phyloP scores from a whole-genome alignment of 768 basidiomycete species.

The Xanthoconium purpureum region DNA sequence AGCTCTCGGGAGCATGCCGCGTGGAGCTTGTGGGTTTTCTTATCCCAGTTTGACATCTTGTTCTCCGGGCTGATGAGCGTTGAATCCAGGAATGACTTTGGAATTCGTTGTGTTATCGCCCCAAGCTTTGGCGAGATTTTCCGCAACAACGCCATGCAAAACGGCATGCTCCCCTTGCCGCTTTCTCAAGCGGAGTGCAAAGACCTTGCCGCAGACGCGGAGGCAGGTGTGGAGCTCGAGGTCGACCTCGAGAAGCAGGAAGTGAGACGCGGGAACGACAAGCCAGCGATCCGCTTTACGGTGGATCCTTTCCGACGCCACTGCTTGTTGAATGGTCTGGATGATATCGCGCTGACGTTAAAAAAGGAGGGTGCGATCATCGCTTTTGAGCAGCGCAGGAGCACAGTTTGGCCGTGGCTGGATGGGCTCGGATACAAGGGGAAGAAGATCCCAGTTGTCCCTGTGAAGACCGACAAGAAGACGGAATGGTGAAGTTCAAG shows the following conservation, averaged over 20 bases:
- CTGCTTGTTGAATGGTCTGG: conserved; percentile 92
- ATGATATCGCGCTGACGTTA: conserved; percentile 95
- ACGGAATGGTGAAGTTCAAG: conserved; percentile 64
- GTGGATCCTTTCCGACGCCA: conserved; percentile 90
- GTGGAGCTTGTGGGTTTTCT: conserved; percentile 67
- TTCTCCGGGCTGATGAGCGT: not conserved
- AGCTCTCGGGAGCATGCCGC: conserved; percentile 91
- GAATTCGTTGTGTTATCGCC: conserved; percentile 83
- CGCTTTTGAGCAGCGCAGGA: conserved; percentile 76
- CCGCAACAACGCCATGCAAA: conserved; percentile 87
- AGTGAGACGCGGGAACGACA: conserved; percentile 71
- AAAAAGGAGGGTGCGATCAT: conserved; percentile 71
- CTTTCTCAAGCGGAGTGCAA: conserved; percentile 70
- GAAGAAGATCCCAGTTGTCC: conserved; percentile 61
- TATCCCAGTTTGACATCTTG: not conserved
- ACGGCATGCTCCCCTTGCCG: conserved; percentile 82
- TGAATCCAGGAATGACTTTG: conserved; percentile 71
- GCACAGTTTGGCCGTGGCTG: conserved; percentile 88
- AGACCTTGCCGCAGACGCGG: conserved; percentile 72
- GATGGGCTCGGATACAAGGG: conserved; percentile 92
- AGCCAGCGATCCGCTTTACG: conserved; percentile 69
- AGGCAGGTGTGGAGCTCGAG: conserved; percentile 70
- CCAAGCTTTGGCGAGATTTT: conserved; percentile 92
- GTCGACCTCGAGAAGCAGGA: conserved; percentile 83
- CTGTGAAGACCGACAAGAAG: conserved; percentile 41